Evolutionary conservation across 2,329 filamentous ascomycete species (phyloP).

Genomic region (Colletotrichum tropicale): DNA sequence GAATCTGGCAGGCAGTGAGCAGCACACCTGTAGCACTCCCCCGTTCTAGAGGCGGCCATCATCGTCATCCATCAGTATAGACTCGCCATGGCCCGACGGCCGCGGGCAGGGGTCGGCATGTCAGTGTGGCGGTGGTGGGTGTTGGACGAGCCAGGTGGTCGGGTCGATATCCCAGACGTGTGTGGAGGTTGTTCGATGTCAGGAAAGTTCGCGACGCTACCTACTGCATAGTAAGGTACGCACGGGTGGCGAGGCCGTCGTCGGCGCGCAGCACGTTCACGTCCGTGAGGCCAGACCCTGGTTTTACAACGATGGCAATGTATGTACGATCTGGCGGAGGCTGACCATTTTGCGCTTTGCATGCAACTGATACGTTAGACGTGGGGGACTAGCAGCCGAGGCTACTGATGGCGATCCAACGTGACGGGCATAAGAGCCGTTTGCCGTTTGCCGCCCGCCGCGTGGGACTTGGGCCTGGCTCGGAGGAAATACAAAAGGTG

Average conservation of each 20-base stretch:
- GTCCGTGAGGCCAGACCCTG: conserved; percentile 1
- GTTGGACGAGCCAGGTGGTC: conserved; percentile 9
- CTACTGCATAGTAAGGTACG: not conserved
- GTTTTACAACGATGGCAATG: not conserved
- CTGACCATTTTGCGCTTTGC: conserved; percentile 5
- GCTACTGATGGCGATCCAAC: conserved; percentile 1
- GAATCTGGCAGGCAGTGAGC: not conserved
- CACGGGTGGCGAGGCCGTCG: conserved; percentile 7
- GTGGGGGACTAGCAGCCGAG: not conserved
- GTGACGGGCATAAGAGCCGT: not conserved
- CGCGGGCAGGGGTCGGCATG: conserved; percentile 8
- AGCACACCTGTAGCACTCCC: not conserved
- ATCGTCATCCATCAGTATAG: conserved; percentile 4
- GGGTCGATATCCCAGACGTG: conserved; percentile 5
- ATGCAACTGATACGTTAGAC: conserved; percentile 10
- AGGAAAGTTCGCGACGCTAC: conserved; percentile 1
- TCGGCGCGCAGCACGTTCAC: not conserved
- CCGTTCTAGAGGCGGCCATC: not conserved
- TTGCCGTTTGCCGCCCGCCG: not conserved
- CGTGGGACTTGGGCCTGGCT: not conserved
- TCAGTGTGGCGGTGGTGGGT: not conserved
- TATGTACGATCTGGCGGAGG: not conserved
- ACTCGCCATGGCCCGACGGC: not conserved
- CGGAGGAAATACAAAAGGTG: not conserved
- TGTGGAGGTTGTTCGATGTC: not conserved